Percentiles rank a stretch among this genome's conserved stretches.
Conservation (phyloP, 805 yeast species). For the Phaffomyces thermotolerans region DNA sequence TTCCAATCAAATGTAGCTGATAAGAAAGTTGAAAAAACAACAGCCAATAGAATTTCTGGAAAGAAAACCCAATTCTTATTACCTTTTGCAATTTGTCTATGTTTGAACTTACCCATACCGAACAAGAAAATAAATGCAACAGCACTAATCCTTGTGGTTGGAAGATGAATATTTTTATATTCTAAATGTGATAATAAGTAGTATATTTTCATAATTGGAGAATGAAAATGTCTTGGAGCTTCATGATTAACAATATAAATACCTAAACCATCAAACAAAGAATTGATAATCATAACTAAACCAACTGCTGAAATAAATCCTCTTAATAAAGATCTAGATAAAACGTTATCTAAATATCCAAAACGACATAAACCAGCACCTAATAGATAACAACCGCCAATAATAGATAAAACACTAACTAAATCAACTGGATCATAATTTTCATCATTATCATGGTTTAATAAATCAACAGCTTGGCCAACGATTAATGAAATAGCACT, state of each 20-base stretch:
- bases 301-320: slow-evolving; percentile 89
- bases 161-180: slow-evolving; percentile 35
- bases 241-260: slow-evolving; percentile 40
- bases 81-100: slow-evolving; percentile 21
- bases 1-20: slow-evolving; percentile 47
- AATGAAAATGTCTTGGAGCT: slow-evolving; percentile 49
- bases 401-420: slow-evolving; percentile 61
- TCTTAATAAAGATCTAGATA: slow-evolving; percentile 67
- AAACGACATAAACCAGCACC: slow-evolving; percentile 74
- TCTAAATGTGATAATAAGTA: slow-evolving; percentile 46
- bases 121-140: slow-evolving; percentile 41
- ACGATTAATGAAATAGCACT: slow-evolving; percentile 79
- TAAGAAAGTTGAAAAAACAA: slow-evolving; percentile 56
- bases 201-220: slow-evolving; percentile 61
- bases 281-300: slow-evolving; percentile 70
- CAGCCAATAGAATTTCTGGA: slow-evolving; percentile 72
- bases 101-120: slow-evolving; percentile 37
- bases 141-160: slow-evolving; percentile 58
- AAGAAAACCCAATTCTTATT: slow-evolving; percentile 48
- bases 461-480: slow-evolving; percentile 67
- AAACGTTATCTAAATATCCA: slow-evolving; percentile 77
- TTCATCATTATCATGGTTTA: slow-evolving; percentile 37
- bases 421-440: slow-evolving; percentile 42
- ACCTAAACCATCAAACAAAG: slow-evolving; percentile 68
- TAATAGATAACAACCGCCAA: slow-evolving; percentile 67